These are phyloP conservation scores for Picocystis sp. DNA, from an alignment of 163 green algal genomes.

Conservation along the genomic window DNA sequence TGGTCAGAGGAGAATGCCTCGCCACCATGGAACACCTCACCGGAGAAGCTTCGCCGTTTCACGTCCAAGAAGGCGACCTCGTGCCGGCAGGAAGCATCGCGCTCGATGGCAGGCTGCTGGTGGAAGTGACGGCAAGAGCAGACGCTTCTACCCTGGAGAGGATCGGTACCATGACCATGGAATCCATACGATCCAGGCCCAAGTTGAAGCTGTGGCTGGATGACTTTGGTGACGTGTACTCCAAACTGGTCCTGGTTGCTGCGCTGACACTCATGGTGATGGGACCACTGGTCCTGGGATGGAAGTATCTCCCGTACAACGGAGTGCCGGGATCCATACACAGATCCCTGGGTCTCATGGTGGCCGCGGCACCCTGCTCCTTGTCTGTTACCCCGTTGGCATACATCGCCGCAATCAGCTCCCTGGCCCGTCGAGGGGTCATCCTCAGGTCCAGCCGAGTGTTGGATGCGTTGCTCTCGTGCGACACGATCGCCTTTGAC, in stretches of 20 bases:
- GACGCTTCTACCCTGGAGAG: constrained; percentile 62
- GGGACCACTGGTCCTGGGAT: constrained; percentile 36
- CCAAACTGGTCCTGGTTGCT: constrained; percentile 45
- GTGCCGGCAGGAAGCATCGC: constrained; percentile 44
- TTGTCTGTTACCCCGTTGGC: constrained; percentile 80
- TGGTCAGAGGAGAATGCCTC: constrained; percentile 28
- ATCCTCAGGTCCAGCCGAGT: constrained; percentile 65
- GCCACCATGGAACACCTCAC: constrained; percentile 63
- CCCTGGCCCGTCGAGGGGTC: constrained; percentile 44
- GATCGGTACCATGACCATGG: constrained; percentile 63
- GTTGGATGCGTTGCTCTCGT: constrained; percentile 61
- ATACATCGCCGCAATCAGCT: constrained; percentile 80
- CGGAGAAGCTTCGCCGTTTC: constrained; percentile 54
- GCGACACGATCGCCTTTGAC: constrained; percentile 68
- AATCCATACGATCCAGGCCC: constrained; percentile 50
- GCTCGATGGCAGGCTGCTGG: constrained; percentile 61
- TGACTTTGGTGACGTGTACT: constrained; percentile 52
- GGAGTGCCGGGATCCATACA: constrained; percentile 51
- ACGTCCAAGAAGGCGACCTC: constrained; percentile 10
- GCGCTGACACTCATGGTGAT: constrained; percentile 31
- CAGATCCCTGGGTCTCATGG: constrained; percentile 76
- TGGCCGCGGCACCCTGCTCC: constrained; percentile 81
- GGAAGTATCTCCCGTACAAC: constrained; percentile 2
- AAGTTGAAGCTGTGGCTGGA: constrained; percentile 56
- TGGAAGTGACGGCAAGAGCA: constrained; percentile 29